phyloP scores from a whole-genome alignment of 257 asterid species.

The Salvia splendens region DNA sequence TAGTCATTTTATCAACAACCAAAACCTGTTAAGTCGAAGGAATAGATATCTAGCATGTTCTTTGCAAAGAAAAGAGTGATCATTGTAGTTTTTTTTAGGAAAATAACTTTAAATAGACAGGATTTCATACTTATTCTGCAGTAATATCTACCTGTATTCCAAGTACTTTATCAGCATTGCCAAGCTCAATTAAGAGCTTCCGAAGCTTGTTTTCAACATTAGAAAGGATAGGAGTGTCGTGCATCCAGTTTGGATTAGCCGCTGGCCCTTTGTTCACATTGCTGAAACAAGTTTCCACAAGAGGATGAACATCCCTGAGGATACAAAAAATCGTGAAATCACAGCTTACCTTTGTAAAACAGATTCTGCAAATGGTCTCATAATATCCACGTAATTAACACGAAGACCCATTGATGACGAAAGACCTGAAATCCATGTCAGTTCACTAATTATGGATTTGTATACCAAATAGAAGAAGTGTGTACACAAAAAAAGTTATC shows the following conservation, averaged over 20 bases:
- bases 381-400: slow-evolving; percentile 74
- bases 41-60: not conserved
- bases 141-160: slow-evolving; percentile 80
- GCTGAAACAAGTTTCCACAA: slow-evolving; percentile 55
- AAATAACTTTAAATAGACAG: not conserved
- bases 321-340: slow-evolving; percentile 26
- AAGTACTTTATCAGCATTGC: slow-evolving; percentile 83
- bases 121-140: slow-evolving; percentile 21
- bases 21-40: slow-evolving; percentile 14
- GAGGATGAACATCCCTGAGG: slow-evolving; percentile 33
- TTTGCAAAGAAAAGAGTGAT: not conserved
- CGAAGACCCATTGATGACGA: slow-evolving; percentile 88
- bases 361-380: slow-evolving; percentile 99
- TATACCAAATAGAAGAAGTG: slow-evolving; percentile 32
- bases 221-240: slow-evolving; percentile 74
- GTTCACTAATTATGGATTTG: slow-evolving; percentile 27
- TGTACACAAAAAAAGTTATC: slow-evolving; percentile 19
- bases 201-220: slow-evolving; percentile 82
- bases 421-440: slow-evolving; percentile 65
- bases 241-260: slow-evolving; percentile 68
- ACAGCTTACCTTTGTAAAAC: slow-evolving; percentile 69
- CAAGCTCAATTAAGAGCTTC: slow-evolving; percentile 79
- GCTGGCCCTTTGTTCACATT: slow-evolving; percentile 69
- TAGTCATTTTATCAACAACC: slow-evolving; percentile 16
- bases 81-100: not conserved